Evolutionary conservation across 345 rosid species (phyloP), one percentile per base, ranked within the genome.

Genomic region (Citrus reticulata): DNA sequence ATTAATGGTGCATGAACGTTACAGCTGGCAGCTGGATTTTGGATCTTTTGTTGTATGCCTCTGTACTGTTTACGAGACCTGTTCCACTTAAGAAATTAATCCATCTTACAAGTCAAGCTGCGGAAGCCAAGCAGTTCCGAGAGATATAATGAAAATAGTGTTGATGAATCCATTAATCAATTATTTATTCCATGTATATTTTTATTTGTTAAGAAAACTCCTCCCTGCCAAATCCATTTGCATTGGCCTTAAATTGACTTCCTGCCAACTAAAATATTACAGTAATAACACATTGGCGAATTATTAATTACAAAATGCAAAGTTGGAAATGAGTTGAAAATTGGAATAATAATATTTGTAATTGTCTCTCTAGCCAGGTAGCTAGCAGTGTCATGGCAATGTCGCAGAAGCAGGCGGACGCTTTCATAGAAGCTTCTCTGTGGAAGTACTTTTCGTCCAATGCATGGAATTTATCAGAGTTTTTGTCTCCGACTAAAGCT

Each of bases 401-500:
- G 4, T 75, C 71, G 6, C 13, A 67, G 78, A 64, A 75, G 32
- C 71, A 64, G 60, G n/a, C 8, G 0, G 62, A 49, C 49, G 37
- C 62, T 49, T 75, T 64, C 78, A 64, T 49, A 16, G 71, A 46
- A 46, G 62, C 13, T 75, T 75, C 78, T 39, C 42, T 6, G 5
- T 13, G 5, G 51, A 20, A 72, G 62, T 5, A 4, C 27, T 59
- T 59, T 17, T 54, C 77, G 55, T 37, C 77, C 51, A 60, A 7
- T 40, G 57, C 68, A 74, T 25, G 67, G 77, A 73, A 40, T 42
- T 54, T 19, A 51, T 51, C 62, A 6, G 32, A 7, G 39, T 35
- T 64, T 64, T 64, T 62, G 34, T 29, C 35, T 46, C 5, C 4
- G 1, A 46, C 51, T 29, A 67, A 55, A 42, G 25, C 10, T 35